Evolutionary conservation across 2,329 filamentous ascomycete species (phyloP).

Genomic region (Colletotrichum lini): DNA sequence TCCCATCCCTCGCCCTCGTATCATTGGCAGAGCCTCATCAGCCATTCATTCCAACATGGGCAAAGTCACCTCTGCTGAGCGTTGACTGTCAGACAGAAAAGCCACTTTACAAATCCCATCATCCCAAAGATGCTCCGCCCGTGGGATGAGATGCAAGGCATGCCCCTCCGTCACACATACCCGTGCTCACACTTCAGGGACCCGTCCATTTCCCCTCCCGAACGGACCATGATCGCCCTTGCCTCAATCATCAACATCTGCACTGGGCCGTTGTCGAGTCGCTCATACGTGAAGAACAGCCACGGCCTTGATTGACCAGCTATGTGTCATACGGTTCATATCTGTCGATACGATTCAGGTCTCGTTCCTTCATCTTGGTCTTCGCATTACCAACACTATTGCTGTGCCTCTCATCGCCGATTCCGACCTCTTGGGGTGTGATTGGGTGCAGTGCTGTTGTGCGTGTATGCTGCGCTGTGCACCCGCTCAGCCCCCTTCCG

Average conservation of each 20-base stretch:
- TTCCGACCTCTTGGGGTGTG: slow-evolving; percentile 32
- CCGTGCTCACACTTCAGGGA: slow-evolving; percentile 5
- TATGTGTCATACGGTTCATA: neutral
- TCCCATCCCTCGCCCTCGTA: neutral
- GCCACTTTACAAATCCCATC: slow-evolving; percentile 38
- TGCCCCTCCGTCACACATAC: slow-evolving; percentile 31
- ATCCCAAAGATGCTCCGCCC: slow-evolving; percentile 26
- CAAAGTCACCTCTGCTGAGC: slow-evolving; percentile 7
- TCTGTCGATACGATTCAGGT: neutral
- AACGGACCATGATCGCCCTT: slow-evolving; percentile 34
- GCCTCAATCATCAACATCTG: slow-evolving; percentile 20
- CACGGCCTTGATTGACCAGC: neutral
- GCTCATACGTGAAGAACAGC: slow-evolving; percentile 32
- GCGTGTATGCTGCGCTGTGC: slow-evolving; percentile 32
- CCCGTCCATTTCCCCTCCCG: slow-evolving; percentile 30
- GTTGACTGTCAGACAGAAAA: slow-evolving; percentile 39
- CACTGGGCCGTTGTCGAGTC: slow-evolving; percentile 29
- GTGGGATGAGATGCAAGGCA: slow-evolving; percentile 21
- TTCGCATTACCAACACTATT: slow-evolving; percentile 32
- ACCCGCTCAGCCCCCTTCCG: slow-evolving; percentile 37
- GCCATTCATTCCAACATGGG: slow-evolving; percentile 1
- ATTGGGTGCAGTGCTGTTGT: slow-evolving; percentile 34
- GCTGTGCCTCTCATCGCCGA: slow-evolving; percentile 33
- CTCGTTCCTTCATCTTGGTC: neutral
- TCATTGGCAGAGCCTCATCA: slow-evolving; percentile 35